A percentile compares a stretch with the other conserved stretches of the same genome.
phyloP scores from a whole-genome alignment of 257 asterid species.

The Nicotiana paniculata region DNA sequence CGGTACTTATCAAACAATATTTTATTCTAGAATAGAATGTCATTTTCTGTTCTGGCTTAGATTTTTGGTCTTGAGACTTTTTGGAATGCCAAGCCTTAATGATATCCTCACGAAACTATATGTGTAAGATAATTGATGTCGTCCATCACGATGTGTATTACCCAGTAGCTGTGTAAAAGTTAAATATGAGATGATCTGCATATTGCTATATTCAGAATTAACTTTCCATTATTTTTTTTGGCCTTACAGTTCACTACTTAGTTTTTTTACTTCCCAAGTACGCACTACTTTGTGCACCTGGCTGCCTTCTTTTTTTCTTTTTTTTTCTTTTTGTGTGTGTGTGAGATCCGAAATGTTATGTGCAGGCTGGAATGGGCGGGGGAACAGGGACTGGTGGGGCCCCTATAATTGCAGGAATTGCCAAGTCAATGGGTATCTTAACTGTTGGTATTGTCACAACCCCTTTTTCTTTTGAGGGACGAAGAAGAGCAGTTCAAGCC shows the following conservation, averaged over 20 bases:
- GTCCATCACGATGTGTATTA: neutral
- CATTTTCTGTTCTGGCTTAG: neutral
- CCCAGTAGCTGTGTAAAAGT: neutral
- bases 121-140: neutral
- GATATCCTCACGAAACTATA: neutral
- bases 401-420: constrained; percentile 84
- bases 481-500: constrained; percentile 92
- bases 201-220: neutral
- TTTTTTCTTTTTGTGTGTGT: no score
- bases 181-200: neutral
- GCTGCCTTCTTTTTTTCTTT: no score
- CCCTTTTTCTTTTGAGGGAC: constrained; percentile 95
- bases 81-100: neutral
- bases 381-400: constrained; percentile 99
- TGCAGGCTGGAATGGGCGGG: constrained; percentile 99
- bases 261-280: neutral
- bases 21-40: neutral
- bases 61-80: neutral
- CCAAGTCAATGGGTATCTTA: constrained; percentile 87
- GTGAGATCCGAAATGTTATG: neutral
- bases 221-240: neutral
- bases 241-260: neutral
- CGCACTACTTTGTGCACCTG: no score
- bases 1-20: neutral
- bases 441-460: constrained; percentile 98